Conservation (phyloP, 2,329 filamentous ascomycete species). For the Elsinoe ampelina region DNA sequence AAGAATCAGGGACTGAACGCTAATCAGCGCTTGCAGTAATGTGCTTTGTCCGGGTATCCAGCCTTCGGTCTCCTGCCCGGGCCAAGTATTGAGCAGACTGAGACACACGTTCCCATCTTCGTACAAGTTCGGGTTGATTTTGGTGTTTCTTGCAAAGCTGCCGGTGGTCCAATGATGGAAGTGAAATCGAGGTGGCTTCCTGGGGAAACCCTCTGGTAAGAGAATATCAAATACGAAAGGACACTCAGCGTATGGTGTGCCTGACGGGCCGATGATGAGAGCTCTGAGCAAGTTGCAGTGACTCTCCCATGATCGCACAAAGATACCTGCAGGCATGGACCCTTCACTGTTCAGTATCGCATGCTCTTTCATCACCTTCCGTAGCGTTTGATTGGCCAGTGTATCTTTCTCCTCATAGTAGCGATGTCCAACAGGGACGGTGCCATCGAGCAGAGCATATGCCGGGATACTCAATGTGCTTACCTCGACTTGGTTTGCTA, state of each 20-base stretch:
- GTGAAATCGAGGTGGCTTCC: conserved; percentile 43
- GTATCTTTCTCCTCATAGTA: conserved; percentile 25
- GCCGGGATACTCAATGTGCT: neutral
- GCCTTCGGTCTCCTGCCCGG: conserved; percentile 41
- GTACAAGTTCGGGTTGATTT: conserved; percentile 55
- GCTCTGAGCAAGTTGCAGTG: conserved; percentile 50
- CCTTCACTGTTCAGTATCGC: conserved; percentile 40
- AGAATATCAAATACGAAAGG: conserved; percentile 54
- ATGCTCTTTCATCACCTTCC: conserved; percentile 51
- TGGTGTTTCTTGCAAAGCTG: conserved; percentile 38
- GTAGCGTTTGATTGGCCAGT: conserved; percentile 24
- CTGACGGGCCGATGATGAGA: conserved; percentile 48
- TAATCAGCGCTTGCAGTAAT: conserved; percentile 49
- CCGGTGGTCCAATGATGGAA: conserved; percentile 45
- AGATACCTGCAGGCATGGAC: conserved; percentile 45
- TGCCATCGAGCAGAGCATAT: conserved; percentile 31
- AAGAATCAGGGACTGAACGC: conserved; percentile 47
- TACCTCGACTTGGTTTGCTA: neutral
- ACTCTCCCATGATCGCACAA: conserved; percentile 50
- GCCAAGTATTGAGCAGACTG: conserved; percentile 51
- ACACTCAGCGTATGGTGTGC: conserved; percentile 52
- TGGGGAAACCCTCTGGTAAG: conserved; percentile 42
- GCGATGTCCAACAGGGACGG: conserved; percentile 35
- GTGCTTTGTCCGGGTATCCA: conserved; percentile 47
- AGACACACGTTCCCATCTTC: conserved; percentile 55